Percentiles rank a stretch among this genome's conserved stretches.
phyloP scores from a whole-genome alignment of 164 flowering plant genomes.

The Nelumbo lutea region DNA sequence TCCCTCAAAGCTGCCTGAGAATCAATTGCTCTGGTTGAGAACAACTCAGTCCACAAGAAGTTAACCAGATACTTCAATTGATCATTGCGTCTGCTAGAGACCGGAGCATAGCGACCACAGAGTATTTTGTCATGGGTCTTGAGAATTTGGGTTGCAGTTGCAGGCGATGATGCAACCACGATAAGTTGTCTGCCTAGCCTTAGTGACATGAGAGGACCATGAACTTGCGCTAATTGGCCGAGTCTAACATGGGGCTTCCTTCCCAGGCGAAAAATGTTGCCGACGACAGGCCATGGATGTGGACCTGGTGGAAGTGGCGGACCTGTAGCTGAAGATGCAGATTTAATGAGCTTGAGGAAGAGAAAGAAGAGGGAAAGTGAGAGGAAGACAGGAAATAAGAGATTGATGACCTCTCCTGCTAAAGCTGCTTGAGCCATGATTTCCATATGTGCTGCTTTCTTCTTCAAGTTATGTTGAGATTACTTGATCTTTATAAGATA shows the following conservation, averaged over 20 bases:
- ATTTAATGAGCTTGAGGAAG: neutral
- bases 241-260: constrained; percentile 21
- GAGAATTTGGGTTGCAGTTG: constrained; percentile 28
- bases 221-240: constrained; percentile 15
- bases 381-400: neutral
- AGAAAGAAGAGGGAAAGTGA: neutral
- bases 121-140: constrained; percentile 30
- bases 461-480: no score
- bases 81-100: constrained; percentile 12
- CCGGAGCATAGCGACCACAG: constrained; percentile 22
- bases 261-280: constrained; percentile 27
- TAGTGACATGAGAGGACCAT: constrained; percentile 32
- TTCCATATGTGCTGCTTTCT: neutral
- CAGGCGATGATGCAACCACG: constrained; percentile 28
- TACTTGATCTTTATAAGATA: no score
- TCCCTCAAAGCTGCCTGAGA: constrained; percentile 15
- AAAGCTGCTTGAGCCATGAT: neutral
- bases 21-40: constrained; percentile 22
- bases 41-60: constrained; percentile 23
- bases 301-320: constrained; percentile 32
- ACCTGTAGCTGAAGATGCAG: neutral
- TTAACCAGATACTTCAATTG: constrained; percentile 24
- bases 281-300: constrained; percentile 27
- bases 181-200: constrained; percentile 22
- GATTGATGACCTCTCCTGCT: neutral